Evolutionary conservation across 169 alveolate genomes (phyloP).

Genomic region (Prorocentrum cordatum): DNA sequence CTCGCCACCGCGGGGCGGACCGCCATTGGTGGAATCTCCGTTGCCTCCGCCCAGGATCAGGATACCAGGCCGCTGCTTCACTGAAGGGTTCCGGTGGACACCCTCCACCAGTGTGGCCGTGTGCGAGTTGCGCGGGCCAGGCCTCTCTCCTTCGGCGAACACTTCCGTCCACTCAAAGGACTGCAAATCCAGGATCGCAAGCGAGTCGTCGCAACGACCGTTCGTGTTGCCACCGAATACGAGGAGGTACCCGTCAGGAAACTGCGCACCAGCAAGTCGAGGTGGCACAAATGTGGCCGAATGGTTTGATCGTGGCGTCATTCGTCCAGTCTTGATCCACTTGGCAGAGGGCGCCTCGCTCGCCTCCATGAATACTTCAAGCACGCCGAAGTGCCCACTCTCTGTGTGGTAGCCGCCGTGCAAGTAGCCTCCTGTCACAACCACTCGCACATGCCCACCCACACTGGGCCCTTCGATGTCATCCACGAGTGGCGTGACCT

Average conservation of each 20-base stretch:
- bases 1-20: slow-evolving; percentile 29
- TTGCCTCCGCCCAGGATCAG: slow-evolving; percentile 10
- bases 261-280: not conserved
- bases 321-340: not conserved
- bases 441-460: not conserved
- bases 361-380: not conserved
- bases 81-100: not conserved
- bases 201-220: not conserved
- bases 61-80: not conserved
- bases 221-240: not conserved
- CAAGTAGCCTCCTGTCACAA: slow-evolving; percentile 30
- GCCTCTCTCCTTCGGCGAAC: not conserved
- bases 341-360: not conserved
- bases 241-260: slow-evolving; percentile 11
- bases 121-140: slow-evolving; percentile 12
- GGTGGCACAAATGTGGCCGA: slow-evolving; percentile 31
- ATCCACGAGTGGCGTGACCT: slow-evolving; percentile 10
- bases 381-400: not conserved
- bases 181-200: not conserved
- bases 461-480: not conserved
- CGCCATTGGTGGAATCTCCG: slow-evolving; percentile 30
- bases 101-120: slow-evolving; percentile 5
- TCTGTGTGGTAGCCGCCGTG: slow-evolving; percentile 36
- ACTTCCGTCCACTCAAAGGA: not conserved
- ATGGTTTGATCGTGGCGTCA: slow-evolving; percentile 28